Conservation (phyloP, 768 basidiomycete genomes). For the Pulveroboletus sp. region DNA sequence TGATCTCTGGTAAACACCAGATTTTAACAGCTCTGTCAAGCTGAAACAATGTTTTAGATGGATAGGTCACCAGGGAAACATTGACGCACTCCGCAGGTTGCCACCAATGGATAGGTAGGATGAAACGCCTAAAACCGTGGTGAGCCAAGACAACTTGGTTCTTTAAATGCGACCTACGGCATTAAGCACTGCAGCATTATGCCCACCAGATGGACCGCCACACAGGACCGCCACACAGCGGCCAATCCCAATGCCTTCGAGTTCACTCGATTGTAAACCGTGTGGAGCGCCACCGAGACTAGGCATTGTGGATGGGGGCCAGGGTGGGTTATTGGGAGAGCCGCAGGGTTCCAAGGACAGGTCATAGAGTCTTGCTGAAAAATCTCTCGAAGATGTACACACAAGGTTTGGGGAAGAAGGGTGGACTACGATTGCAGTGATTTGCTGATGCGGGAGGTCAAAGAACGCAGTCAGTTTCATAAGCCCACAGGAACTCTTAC, state of each 20-base stretch:
- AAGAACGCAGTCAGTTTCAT: neutral
- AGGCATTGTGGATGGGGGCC: conserved; percentile 47
- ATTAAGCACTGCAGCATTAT: conserved; percentile 61
- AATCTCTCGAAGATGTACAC: conserved; percentile 71
- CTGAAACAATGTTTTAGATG: conserved; percentile 33
- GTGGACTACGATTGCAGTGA: conserved; percentile 68
- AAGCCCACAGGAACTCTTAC: conserved; percentile 39
- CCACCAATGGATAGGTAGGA: conserved; percentile 56
- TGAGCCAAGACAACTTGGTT: conserved; percentile 1
- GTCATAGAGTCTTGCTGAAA: conserved; percentile 67
- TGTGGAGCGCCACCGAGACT: conserved; percentile 67
- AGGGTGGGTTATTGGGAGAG: conserved; percentile 49
- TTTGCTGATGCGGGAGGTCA: conserved; percentile 40
- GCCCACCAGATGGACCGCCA: conserved; percentile 72
- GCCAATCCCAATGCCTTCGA: conserved; percentile 55
- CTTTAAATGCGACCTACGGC: conserved; percentile 42
- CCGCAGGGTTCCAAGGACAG: conserved; percentile 37
- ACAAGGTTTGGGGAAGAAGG: conserved; percentile 54
- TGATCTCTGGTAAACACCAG: conserved; percentile 52
- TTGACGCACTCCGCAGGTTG: conserved; percentile 68
- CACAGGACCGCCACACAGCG: conserved; percentile 62
- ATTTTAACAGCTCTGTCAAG: conserved; percentile 74
- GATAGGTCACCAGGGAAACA: neutral
- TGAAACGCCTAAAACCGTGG: conserved; percentile 57
- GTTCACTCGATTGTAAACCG: conserved; percentile 56